These are phyloP conservation scores for Cercophora samala DNA, from an alignment of 495 filamentous ascomycete species.

Conservation along the genomic window DNA sequence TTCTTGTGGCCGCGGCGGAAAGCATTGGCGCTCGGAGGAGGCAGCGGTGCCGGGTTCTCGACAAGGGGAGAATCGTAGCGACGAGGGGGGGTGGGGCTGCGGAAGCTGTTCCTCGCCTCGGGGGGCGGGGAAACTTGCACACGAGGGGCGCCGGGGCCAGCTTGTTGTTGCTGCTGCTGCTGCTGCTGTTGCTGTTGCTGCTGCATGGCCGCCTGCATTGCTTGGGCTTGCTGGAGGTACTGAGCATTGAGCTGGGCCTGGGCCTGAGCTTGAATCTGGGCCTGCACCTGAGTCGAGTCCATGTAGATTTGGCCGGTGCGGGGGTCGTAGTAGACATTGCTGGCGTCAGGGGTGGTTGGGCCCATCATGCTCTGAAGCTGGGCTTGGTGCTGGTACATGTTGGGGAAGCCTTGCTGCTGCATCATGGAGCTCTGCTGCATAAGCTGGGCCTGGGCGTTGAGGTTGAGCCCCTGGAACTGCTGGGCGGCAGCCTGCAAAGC, in stretches of 20 bases:
- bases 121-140: slow-evolving; percentile 80
- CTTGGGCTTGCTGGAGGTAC: slow-evolving; percentile 38
- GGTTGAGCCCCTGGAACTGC: slow-evolving; percentile 73
- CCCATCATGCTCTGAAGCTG: slow-evolving; percentile 57
- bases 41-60: slow-evolving; percentile 65
- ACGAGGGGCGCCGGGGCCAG: slow-evolving; percentile 48
- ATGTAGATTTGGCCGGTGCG: slow-evolving; percentile 70
- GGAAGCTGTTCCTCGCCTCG: slow-evolving; percentile 48
- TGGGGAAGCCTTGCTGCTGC: slow-evolving; percentile 38
- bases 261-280: slow-evolving; percentile 44
- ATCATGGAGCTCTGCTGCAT: slow-evolving; percentile 31
- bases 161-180: slow-evolving; percentile 19
- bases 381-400: slow-evolving; percentile 46
- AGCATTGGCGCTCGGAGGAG: slow-evolving; percentile 75
- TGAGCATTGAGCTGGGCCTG: slow-evolving; percentile 19
- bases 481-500: slow-evolving; percentile 60
- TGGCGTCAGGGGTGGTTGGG: slow-evolving; percentile 35
- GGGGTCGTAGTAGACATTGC: slow-evolving; percentile 76
- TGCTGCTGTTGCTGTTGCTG: slow-evolving; percentile 32
- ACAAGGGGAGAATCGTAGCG: slow-evolving; percentile 51
- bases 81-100: slow-evolving; percentile 68
- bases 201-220: slow-evolving; percentile 34
- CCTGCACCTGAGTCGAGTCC: slow-evolving; percentile 49
- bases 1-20: slow-evolving; percentile 94
- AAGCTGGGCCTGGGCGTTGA: slow-evolving; percentile 49